These are phyloP conservation scores for Hanseniaspora uvarum DNA, from an alignment of 1,139 yeast genomes.

Conservation along the genomic window DNA sequence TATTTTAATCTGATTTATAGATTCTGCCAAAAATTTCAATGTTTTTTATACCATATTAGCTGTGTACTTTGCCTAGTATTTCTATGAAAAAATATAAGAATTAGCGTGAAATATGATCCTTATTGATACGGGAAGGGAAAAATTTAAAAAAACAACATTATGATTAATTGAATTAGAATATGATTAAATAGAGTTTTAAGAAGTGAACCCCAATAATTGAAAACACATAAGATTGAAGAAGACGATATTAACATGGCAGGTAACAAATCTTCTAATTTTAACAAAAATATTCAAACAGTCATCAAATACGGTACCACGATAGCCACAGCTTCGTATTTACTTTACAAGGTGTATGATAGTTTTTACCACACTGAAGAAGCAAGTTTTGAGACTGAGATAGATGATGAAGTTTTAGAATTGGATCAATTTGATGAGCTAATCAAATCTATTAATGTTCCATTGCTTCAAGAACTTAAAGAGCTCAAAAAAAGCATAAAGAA, in stretches of 20 bases:
- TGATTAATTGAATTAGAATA: no score
- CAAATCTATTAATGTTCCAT: slow-evolving; percentile 8
- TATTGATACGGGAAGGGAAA: not conserved
- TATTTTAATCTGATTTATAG: no score
- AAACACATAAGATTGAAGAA: not conserved
- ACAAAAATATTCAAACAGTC: not conserved
- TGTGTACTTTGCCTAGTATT: not conserved
- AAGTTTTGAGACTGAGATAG: not conserved
- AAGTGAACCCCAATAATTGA: no score
- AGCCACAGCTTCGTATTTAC: slow-evolving; percentile 6
- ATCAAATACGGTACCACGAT: slow-evolving; percentile 9
- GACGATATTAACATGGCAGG: not conserved
- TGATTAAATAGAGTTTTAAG: no score
- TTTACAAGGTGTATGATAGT: slow-evolving; percentile 7
- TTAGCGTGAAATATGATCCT: no score
- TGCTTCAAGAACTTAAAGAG: slow-evolving; percentile 1
- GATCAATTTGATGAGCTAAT: slow-evolving; percentile 10
- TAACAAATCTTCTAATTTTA: not conserved
- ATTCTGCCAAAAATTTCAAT: no score
- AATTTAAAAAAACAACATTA: no score
- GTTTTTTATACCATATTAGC: no score
- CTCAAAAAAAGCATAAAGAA: slow-evolving; percentile 3
- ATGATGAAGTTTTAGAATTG: not conserved
- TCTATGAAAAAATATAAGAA: no score
- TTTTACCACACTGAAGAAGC: not conserved